A percentile compares a stretch with the other conserved stretches of the same genome.
Conservation (phyloP, 2,329 filamentous ascomycete genomes). For the Talaromyces islandicus region DNA sequence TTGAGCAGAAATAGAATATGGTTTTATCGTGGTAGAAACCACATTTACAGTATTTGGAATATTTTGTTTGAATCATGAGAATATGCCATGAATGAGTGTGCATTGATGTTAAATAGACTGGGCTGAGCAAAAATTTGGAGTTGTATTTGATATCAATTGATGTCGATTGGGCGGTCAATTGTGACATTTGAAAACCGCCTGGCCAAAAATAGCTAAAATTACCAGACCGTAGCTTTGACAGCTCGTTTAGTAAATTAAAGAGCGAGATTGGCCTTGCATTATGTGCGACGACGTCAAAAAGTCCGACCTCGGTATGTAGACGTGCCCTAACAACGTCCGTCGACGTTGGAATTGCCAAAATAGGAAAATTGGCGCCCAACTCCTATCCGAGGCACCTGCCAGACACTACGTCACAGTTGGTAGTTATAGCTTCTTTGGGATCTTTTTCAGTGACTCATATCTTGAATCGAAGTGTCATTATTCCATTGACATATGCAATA, state of each 20-base stretch:
- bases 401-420: background rate
- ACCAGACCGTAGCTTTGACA: background rate
- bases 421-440: background rate
- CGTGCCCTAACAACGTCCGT: background rate
- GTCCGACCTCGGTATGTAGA: background rate
- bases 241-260: background rate
- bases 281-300: background rate
- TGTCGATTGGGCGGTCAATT: background rate
- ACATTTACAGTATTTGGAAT: background rate
- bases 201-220: background rate
- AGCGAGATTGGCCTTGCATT: background rate
- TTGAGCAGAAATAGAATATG: conserved; percentile 2
- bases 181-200: background rate
- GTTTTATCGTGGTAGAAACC: background rate
- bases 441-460: background rate
- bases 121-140: background rate
- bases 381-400: background rate
- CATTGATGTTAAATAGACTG: background rate
- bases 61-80: background rate
- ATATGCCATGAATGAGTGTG: background rate
- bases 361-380: background rate
- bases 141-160: background rate
- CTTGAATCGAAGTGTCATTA: background rate
- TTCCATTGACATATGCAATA: background rate
- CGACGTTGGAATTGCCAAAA: background rate